Evolutionary conservation across 2,329 filamentous ascomycete species (phyloP), one percentile per base, ranked within the genome.

Genomic region (Pseudogymnoascus pannorum): DNA sequence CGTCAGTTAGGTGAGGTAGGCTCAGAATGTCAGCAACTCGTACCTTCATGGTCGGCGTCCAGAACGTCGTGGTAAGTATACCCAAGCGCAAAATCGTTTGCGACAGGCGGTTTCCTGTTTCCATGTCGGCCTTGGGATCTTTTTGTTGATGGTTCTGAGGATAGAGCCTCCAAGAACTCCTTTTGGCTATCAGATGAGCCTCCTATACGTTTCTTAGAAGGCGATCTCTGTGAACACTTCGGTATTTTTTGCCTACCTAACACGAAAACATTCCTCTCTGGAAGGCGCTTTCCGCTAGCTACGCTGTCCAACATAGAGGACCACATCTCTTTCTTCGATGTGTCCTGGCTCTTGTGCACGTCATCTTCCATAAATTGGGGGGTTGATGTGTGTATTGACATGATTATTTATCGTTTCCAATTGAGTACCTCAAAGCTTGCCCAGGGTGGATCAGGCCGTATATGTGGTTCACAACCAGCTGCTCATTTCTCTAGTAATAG

Each of bases 31-130:
- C 24, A 22, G 14, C 9, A 54, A 51, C 16, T 70, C 75, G 63
- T 75, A 92, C 90, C 90, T 80, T 97, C 93, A 74, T 96, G 92
- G 72, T 97, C 92, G 61, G 91, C 88, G 74, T 97, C 92, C 36
- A 96, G 81, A 36, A 97, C 91, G 75, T 97, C 91, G 73, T 95
- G 91, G 76, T 96, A 97, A 60, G 92, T 96, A 73, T 97, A 97
- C 59, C 92, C 92, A 63, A 97, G 77, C 9, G 92, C 92, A 75
- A 96, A 96, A 72, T 88, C 89, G 72, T 97, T 97, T 61, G 92
- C 92, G 70, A 96, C 84, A 20, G 91, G 91, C 1, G 91, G 88
- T 64, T 83, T 82, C 73, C 84, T 87, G 67, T 71, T 79, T 69
- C 71, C 79, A 72, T 80, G 80, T 69, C 78, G 80, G 74, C 82